Evolutionary conservation across 2,329 filamentous ascomycete species (phyloP).

Genomic region (Parastagonospora avenae): DNA sequence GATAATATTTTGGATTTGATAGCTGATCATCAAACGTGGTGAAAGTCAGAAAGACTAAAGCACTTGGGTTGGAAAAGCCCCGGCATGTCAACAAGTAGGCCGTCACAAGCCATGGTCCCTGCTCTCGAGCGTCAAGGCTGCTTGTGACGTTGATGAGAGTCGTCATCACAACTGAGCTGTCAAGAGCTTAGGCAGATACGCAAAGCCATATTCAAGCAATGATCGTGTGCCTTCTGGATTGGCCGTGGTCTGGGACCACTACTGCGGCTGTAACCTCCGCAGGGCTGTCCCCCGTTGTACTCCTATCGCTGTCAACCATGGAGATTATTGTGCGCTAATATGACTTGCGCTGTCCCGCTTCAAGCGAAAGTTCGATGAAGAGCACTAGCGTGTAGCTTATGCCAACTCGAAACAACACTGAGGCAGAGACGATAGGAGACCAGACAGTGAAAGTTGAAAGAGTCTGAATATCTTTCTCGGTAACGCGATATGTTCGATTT

Average conservation of each 20-base stretch:
- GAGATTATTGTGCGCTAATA: neutral
- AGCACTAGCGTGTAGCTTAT: neutral
- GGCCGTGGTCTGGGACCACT: slow-evolving; percentile 27
- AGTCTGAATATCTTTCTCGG: too few species aligned
- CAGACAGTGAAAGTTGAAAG: neutral
- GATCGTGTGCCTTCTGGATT: slow-evolving; percentile 29
- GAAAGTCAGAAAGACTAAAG: slow-evolving; percentile 29
- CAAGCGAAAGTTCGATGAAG: neutral
- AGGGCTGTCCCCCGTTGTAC: neutral
- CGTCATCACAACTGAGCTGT: slow-evolving; percentile 41
- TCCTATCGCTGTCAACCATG: slow-evolving; percentile 3
- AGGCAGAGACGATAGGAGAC: neutral
- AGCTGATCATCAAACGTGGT: too few species aligned
- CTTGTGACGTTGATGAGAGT: slow-evolving; percentile 38
- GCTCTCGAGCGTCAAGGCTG: slow-evolving; percentile 30
- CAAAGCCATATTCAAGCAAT: slow-evolving; percentile 40
- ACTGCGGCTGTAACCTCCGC: slow-evolving; percentile 2
- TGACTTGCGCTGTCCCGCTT: neutral
- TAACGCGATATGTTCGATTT: too few species aligned
- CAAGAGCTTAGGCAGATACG: slow-evolving; percentile 40
- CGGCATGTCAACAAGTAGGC: slow-evolving; percentile 42
- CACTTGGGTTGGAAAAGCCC: slow-evolving; percentile 25
- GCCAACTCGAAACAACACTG: too few species aligned
- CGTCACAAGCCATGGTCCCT: slow-evolving; percentile 40
- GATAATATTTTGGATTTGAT: too few species aligned